Evolutionary conservation across 169 alveolate species (phyloP).

Genomic region (Plasmodium vinckei): DNA sequence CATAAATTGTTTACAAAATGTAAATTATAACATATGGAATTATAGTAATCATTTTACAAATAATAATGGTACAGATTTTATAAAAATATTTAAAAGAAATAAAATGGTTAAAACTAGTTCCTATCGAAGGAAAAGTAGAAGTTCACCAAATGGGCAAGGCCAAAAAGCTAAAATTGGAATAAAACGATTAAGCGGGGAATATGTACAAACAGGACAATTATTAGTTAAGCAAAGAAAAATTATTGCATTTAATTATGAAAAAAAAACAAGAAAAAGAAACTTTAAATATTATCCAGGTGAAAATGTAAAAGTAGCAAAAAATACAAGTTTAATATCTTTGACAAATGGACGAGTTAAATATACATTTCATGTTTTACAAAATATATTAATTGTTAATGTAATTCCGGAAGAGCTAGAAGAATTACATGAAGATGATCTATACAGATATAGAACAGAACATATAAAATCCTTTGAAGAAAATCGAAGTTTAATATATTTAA

Average conservation of each 20-base stretch:
- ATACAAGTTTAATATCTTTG: constrained; percentile 82
- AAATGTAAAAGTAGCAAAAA: constrained; percentile 84
- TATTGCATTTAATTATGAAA: constrained; percentile 84
- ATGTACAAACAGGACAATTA: constrained; percentile 85
- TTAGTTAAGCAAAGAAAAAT: constrained; percentile 86
- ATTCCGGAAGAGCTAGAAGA: constrained; percentile 90
- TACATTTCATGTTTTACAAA: constrained; percentile 87
- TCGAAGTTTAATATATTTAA: constrained; percentile 80
- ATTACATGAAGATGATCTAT: constrained; percentile 86
- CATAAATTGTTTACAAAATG: neutral
- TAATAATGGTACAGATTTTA: neutral
- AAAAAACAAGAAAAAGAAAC: constrained; percentile 83
- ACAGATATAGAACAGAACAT: constrained; percentile 93
- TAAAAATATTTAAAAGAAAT: constrained; percentile 75
- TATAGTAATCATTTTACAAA: too few species aligned
- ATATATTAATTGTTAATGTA: constrained; percentile 87
- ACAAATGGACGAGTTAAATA: constrained; percentile 89
- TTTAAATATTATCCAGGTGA: constrained; percentile 90
- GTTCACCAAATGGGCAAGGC: constrained; percentile 90
- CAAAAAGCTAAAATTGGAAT: constrained; percentile 90
- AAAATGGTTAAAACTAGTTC: constrained; percentile 90
- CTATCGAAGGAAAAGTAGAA: constrained; percentile 89
- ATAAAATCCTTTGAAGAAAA: constrained; percentile 89
- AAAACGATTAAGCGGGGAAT: constrained; percentile 89
- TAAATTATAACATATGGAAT: too few species aligned